phyloP scores from a whole-genome alignment of 208 protist species.

The Trypanosomatidae sp. region DNA sequence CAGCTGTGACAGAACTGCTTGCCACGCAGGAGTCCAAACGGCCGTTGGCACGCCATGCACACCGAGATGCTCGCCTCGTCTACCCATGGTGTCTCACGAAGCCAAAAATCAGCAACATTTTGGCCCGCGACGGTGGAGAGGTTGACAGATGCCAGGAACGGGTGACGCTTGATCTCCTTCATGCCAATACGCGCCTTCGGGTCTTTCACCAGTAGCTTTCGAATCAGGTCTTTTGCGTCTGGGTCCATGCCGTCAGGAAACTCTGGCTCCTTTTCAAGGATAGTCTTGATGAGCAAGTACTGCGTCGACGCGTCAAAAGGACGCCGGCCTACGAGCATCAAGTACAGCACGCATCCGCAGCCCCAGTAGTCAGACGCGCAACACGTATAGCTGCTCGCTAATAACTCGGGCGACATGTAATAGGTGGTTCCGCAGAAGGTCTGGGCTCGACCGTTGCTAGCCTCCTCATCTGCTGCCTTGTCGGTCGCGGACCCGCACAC shows the following conservation, averaged over 20 bases:
- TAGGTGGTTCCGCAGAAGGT: conserved; percentile 91
- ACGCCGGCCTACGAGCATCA: conserved; percentile 84
- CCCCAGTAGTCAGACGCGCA: conserved; percentile 94
- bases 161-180: conserved; percentile 73
- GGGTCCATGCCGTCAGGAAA: conserved; percentile 67
- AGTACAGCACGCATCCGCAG: conserved; percentile 92
- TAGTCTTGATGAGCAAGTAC: conserved; percentile 88
- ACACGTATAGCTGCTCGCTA: conserved; percentile 92
- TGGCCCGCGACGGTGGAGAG: conserved; percentile 45
- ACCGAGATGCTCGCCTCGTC: conserved; percentile 53
- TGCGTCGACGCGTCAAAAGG: conserved; percentile 89
- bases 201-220: conserved; percentile 72
- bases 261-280: conserved; percentile 84
- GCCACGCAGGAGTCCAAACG: conserved; percentile 52
- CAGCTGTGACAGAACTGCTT: conserved; percentile 88
- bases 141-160: conserved; percentile 73
- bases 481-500: conserved; percentile 70
- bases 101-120: conserved; percentile 59
- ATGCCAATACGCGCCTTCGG: conserved; percentile 61
- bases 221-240: conserved; percentile 74
- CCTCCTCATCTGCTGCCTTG: conserved; percentile 59
- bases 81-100: conserved; percentile 80
- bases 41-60: conserved; percentile 69
- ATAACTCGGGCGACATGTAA: conserved; percentile 95
- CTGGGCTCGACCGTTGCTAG: conserved; percentile 60